Base-by-base conservation (phyloP, 2,329 filamentous ascomycete genomes). In the Lasiodiplodia theobromae region DNA sequence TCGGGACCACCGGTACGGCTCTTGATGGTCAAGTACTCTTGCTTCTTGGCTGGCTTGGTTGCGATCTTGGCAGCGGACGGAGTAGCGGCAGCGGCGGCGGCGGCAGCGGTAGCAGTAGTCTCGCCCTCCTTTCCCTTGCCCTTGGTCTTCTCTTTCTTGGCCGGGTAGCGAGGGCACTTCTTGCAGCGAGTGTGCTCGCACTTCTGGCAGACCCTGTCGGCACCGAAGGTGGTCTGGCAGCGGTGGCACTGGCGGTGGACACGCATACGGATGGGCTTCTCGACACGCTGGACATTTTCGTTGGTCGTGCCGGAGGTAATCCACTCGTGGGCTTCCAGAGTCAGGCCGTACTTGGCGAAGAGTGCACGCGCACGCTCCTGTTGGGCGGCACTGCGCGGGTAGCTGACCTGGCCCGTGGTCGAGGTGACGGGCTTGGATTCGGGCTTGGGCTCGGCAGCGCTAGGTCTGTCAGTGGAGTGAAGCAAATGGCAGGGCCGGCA, bases 181-280 rank as follows among this genome's bases (percentile, higher is more conserved):
- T 88, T 91, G 86, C 94, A 97, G 72, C 92, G 88, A 57, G 84
- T 84, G 81, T 97, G 94, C 73, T 91, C 86, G 82, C 94, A 97
- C 72, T 87, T 88, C 71, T 86, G 80, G 80, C 94, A 97, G 69
- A 91, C 85, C 81, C 91, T 93, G 74, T 90, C 87, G 23, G 86
- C 80, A 68, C 91, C 90, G 77, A 95, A 97, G 28, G 87, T 87
- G 16, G 90, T 88, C 69, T 89, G 87, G 82, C 94, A 97, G 72
- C 88, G 86, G 80, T 97, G 94, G 80, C 94, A 97, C 71, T 87
- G 90, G 72, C 90, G 88, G 77, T 92, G 91, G 66, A 94, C 87
- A 66, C 92, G 89, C 87, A 94, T 91, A 69, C 91, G 89, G 72
- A 93, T 91, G 14, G 91, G 87, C 82, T 92, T 93, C 78, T 93